Base-by-base conservation (phyloP, 176 grass and related monocot genomes). In the Musa itinerans region DNA sequence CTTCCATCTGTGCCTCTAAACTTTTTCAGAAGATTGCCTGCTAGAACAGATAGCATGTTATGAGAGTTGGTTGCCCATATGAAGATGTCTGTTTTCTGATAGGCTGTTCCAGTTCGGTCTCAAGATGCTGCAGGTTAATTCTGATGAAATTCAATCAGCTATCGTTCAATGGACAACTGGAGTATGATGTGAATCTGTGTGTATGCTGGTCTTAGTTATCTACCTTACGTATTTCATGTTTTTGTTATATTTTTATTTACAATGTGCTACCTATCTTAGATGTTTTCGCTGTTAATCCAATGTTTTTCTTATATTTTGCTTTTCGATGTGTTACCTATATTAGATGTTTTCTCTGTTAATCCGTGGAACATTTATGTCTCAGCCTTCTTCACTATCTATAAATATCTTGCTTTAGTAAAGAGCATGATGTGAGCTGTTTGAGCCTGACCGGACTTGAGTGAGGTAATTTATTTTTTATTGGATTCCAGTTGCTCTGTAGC, bases 1-100 rank as follows among this genome's bases (percentile, higher is more conserved):
- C 80, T 87, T 79, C 88, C 88, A 1, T 90, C 88, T 0, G 88
- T 90, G 49, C 88, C 88, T 0, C 75, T 90, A 14, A 90, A 90
- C 72, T 90, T 90, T 84, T 90, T 90, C 78, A 84, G 88, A 63
- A 81, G 88, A 66, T 85, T 90, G 75, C 88, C 88, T 0, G 88
- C 88, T 1, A 90, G 88, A 51, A 87, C 88, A 0, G 88, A 90
- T 25, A 90, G 88, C 75, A 82, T 90, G 88, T 50, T 90, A 26
- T 90, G 75, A 81, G 43, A 0, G 1, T 4, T 11, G 9, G 24
- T 52, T 25, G 24, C 34, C 23, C 7, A 17, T 50, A 14, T n/a
- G 19, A 61, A 19, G n/a, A 57, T 57, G 57, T 9, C 57, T 61
- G 16, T 61, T 61, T 61, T 61, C 16, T 61, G 57, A 61, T 19